Base-by-base conservation (phyloP, 2,329 filamentous ascomycete species). In the Fusarium penzigii region DNA sequence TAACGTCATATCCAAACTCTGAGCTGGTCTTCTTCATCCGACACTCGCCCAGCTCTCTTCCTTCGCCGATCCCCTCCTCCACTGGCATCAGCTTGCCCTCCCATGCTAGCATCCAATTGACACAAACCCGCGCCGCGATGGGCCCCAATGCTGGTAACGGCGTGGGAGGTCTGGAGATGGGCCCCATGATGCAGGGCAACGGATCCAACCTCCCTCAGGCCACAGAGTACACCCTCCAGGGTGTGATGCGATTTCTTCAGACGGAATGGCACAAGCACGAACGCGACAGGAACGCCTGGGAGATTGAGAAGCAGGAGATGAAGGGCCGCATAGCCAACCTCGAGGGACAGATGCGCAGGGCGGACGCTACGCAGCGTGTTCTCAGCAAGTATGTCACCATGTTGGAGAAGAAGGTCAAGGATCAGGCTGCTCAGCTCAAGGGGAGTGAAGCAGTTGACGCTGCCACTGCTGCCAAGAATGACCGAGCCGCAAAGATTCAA, bases 261-360 rank as follows among this genome's bases (percentile, higher is more conserved):
- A 94, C 94, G 44, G 93, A 99, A 83, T 99, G 94, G 94, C 94
- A 99, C 75, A 88, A 91, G 63, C 93, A 99, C 73, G 94, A 99
- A 75, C 89, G 94, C 74, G 94, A 97, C 70, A 86, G 94, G 65
- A 99, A 99, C 75, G 88, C 92, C 38, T 99, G 94, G 94, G 94
- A 99, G 74, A 99, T 99, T 70, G 94, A 99, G 75, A 88, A 92
- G 69, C 94, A 96, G 66, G 94, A 99, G 77, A 97, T 99, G 94
- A 96, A 96, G 78, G 92, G 90, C 62, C 87, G 95, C 68, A 97
- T 99, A 75, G 93, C 93, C 46, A 89, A 90, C 66, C 84, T 97
- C 59, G 94, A 99, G 74, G 94, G 94, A 49, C 90, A 96, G 62
- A 84, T 88, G 32, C 83, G 92, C 59, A 90, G 93, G 61, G 88